Evolutionary conservation across 305 asterid genomes (phyloP).

Genomic region (Fraxinus baroniana): DNA sequence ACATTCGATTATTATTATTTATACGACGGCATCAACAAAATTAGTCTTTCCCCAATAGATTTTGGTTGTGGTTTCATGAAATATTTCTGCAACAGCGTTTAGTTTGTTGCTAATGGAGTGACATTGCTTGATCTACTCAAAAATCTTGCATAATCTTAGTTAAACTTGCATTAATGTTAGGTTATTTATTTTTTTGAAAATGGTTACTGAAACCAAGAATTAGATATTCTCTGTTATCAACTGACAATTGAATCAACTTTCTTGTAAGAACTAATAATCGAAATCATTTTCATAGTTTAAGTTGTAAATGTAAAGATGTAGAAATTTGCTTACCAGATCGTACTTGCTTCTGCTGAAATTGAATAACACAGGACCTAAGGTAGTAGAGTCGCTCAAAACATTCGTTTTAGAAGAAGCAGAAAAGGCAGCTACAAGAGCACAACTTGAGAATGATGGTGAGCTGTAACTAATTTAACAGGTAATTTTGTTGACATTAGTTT

Average conservation of each 20-base stretch:
- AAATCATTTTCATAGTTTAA: not conserved
- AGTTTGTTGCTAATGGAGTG: not conserved
- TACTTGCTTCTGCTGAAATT: slow-evolving; percentile 12
- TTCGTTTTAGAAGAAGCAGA: slow-evolving; percentile 76
- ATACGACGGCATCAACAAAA: not conserved
- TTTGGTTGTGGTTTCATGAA: not conserved
- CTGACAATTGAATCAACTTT: not conserved
- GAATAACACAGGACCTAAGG: slow-evolving; percentile 50
- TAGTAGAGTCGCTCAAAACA: slow-evolving; percentile 60
- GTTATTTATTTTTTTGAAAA: not conserved
- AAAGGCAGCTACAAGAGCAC: slow-evolving; percentile 62
- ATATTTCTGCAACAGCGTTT: not conserved
- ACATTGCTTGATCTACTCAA: not conserved
- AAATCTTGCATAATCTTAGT: not conserved
- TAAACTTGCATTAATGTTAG: not conserved
- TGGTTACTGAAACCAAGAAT: not conserved
- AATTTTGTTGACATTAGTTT: not conserved
- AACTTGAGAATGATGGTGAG: slow-evolving; percentile 51
- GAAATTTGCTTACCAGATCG: not conserved
- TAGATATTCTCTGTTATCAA: not conserved
- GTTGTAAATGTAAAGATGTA: not conserved
- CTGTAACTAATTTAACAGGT: slow-evolving; percentile 43
- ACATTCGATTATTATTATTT: too few relatives aligned
- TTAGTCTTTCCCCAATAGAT: not conserved
- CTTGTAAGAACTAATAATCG: not conserved